A percentile compares a stretch with the other conserved stretches of the same genome.
Evolutionary conservation across 176 grass and related monocot species (phyloP).

Genomic region (Hsuehochloa calcarea): DNA sequence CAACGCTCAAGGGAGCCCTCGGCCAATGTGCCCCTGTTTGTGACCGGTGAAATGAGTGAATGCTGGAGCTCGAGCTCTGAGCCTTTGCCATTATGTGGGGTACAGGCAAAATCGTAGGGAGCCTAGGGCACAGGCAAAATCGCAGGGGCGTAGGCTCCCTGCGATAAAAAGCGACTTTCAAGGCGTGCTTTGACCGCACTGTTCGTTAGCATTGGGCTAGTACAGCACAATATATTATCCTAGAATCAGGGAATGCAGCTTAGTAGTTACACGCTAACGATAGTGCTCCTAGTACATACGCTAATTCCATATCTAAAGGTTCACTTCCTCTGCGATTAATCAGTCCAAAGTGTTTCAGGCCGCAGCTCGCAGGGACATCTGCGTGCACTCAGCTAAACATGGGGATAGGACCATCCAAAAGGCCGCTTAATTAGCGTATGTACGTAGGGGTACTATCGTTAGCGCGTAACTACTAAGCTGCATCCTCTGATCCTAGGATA

Average conservation of each 20-base stretch:
- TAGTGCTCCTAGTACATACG: too few species aligned
- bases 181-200: conserved; percentile 14
- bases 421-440: too few species aligned
- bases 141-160: background rate
- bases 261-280: too few species aligned
- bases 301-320: too few species aligned
- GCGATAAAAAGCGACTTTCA: conserved; percentile 31
- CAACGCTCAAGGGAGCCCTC: conserved; percentile 18
- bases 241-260: background rate
- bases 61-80: conserved; percentile 24
- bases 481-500: too few species aligned
- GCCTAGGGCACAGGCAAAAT: conserved; percentile 6
- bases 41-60: background rate
- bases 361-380: too few species aligned
- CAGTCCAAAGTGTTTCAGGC: too few species aligned
- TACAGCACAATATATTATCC: background rate
- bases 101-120: background rate
- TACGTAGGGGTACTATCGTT: too few species aligned
- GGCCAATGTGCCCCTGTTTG: background rate
- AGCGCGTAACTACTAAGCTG: too few species aligned
- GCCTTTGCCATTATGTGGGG: conserved; percentile 9
- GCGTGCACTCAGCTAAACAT: too few species aligned
- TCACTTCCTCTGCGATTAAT: too few species aligned
- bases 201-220: background rate
- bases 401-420: too few species aligned